These are phyloP conservation scores for Phytophthora sp. DNA, from an alignment of 352 stramenopile genomes.

Conservation along the genomic window DNA sequence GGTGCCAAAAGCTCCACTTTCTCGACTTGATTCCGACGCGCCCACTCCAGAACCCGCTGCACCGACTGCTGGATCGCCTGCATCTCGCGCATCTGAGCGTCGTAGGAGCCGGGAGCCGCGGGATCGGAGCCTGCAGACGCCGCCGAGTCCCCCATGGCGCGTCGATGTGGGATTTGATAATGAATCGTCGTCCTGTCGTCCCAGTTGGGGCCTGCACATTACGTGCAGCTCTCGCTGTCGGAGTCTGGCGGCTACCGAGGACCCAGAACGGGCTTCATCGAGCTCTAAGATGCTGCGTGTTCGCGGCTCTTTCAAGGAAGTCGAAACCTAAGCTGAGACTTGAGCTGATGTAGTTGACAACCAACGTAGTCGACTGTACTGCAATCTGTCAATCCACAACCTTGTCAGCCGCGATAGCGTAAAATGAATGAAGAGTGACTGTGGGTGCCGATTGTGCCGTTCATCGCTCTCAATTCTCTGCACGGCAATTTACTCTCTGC, in stretches of 20 bases:
- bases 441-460: no score
- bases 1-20: background rate
- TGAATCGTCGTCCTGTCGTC: slow-evolving; percentile 12
- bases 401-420: no score
- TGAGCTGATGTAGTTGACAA: no score
- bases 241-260: background rate
- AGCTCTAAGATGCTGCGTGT: no score
- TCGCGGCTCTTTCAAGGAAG: no score
- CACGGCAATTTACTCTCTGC: no score
- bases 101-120: background rate
- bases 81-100: background rate
- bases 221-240: background rate
- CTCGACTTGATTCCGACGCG: background rate
- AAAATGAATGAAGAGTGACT: no score
- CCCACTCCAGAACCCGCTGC: background rate
- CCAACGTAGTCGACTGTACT: no score
- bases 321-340: no score
- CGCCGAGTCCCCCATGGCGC: slow-evolving; percentile 7
- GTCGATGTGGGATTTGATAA: slow-evolving; percentile 5
- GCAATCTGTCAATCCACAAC: no score
- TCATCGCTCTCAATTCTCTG: no score
- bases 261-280: no score
- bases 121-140: background rate
- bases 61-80: background rate
- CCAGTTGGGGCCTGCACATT: background rate